These are phyloP conservation scores for Penicillium flavigenum DNA, from an alignment of 495 filamentous ascomycete genomes.

Conservation along the genomic window DNA sequence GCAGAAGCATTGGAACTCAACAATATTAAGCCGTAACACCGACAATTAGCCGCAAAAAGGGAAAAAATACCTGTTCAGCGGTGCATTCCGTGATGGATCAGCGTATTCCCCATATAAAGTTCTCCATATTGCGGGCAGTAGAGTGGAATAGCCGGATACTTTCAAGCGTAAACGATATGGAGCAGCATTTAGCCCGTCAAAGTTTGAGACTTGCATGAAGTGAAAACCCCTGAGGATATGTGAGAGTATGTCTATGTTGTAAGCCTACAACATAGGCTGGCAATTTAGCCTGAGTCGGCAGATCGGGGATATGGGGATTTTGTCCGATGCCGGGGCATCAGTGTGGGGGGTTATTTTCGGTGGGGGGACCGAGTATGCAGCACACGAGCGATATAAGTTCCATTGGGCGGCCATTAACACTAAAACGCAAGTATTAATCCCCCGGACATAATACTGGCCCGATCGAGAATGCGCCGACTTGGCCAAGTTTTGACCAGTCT, in stretches of 20 bases:
- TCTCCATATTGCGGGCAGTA: not conserved
- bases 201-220: not conserved
- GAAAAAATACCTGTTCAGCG: not conserved
- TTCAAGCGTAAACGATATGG: not conserved
- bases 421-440: not conserved
- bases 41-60: conserved; percentile 5
- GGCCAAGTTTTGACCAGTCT: not conserved
- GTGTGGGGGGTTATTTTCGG: not conserved
- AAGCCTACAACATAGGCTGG: not conserved
- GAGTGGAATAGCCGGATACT: not conserved
- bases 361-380: not conserved
- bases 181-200: not conserved
- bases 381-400: not conserved
- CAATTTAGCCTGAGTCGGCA: not conserved
- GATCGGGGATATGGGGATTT: not conserved
- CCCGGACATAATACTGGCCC: not conserved
- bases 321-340: not conserved
- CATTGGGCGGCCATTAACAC: not conserved
- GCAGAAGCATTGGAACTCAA: not conserved
- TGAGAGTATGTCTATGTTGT: not conserved
- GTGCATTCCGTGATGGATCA: conserved; percentile 6
- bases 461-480: not conserved
- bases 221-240: no score
- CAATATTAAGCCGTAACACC: not conserved
- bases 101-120: not conserved